phyloP scores from a whole-genome alignment of 1,284 basidiomycete species.

The Rhizoctonia solani region DNA sequence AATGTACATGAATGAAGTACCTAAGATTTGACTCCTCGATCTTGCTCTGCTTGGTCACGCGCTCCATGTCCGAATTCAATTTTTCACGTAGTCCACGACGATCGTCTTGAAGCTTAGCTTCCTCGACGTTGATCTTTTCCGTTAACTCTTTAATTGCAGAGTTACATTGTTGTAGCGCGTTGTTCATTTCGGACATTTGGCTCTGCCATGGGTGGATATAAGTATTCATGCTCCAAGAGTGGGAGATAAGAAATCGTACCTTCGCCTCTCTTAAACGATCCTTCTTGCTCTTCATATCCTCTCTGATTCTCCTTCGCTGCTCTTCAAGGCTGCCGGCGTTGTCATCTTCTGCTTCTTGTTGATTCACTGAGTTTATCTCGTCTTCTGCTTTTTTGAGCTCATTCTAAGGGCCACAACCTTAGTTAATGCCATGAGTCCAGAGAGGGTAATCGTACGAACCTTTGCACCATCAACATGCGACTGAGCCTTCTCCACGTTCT shows the following conservation, averaged over 20 bases:
- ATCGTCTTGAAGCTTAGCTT: constrained; percentile 30
- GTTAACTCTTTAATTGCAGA: constrained; percentile 21
- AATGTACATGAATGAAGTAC: neutral
- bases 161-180: constrained; percentile 40
- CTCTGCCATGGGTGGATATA: neutral
- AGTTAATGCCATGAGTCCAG: constrained; percentile 51
- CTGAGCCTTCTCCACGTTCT: constrained; percentile 41
- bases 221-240: neutral
- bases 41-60: constrained; percentile 12
- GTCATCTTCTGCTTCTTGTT: constrained; percentile 11
- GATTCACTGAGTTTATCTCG: constrained; percentile 30
- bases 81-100: constrained; percentile 24
- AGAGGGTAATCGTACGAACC: constrained; percentile 47
- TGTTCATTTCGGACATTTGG: constrained; percentile 52
- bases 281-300: constrained; percentile 55
- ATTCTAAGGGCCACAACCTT: constrained; percentile 55
- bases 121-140: constrained; percentile 7
- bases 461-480: constrained; percentile 48
- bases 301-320: constrained; percentile 52
- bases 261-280: constrained; percentile 51
- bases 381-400: constrained; percentile 41
- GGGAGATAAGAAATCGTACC: constrained; percentile 46
- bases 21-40: constrained; percentile 6
- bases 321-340: constrained; percentile 55
- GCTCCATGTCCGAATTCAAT: constrained; percentile 22